Percentiles rank a stretch among this genome's conserved stretches.
These are phyloP conservation scores for Moniliophthora roreri DNA, from an alignment of 1,284 basidiomycete genomes.

Conservation along the genomic window DNA sequence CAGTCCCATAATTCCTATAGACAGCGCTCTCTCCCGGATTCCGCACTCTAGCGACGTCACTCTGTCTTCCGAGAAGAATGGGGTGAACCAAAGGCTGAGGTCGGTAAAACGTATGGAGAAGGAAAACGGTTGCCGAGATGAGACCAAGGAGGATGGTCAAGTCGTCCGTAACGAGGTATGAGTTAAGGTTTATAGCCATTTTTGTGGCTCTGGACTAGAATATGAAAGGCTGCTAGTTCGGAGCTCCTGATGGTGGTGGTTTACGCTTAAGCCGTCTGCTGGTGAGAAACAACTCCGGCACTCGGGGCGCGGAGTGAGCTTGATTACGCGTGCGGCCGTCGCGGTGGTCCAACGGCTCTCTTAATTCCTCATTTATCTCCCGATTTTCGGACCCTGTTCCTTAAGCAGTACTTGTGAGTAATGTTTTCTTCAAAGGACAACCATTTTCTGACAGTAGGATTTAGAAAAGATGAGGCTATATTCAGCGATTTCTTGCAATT, in stretches of 20 bases:
- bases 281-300: too few species aligned
- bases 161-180: slow-evolving; percentile 72
- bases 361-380: too few species aligned
- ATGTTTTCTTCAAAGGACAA: too few species aligned
- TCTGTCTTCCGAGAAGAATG: slow-evolving; percentile 78
- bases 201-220: slow-evolving; percentile 18
- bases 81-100: slow-evolving; percentile 81
- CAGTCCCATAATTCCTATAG: slow-evolving; percentile 81
- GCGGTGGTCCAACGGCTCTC: too few species aligned
- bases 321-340: too few species aligned
- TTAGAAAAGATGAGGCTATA: too few species aligned
- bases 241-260: slow-evolving; percentile 32
- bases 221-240: slow-evolving; percentile 39
- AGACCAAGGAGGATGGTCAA: slow-evolving; percentile 72
- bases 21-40: slow-evolving; percentile 75
- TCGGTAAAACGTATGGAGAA: slow-evolving; percentile 73
- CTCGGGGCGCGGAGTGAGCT: too few species aligned
- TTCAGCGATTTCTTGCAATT: too few species aligned
- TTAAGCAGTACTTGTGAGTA: too few species aligned
- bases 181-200: slow-evolving; percentile 29
- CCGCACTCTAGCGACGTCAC: slow-evolving; percentile 76
- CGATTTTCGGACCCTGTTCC: too few species aligned
- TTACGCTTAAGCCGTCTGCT: slow-evolving; percentile 19
- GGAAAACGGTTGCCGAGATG: slow-evolving; percentile 69
- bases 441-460: too few species aligned